Conservation (phyloP, 2,329 filamentous ascomycete species). For the Phoma sp. region DNA sequence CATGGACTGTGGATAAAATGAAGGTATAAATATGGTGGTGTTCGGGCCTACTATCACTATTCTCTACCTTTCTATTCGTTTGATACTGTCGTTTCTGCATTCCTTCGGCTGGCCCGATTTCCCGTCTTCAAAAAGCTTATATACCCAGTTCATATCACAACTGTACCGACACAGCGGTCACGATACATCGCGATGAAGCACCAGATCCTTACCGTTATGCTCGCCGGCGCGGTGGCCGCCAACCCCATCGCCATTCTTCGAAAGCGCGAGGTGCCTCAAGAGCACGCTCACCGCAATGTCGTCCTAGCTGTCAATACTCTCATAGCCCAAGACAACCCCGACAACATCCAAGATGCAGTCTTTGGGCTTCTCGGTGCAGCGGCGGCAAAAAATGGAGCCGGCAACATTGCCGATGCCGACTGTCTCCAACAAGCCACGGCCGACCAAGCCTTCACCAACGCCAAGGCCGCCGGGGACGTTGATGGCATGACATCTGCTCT, state of each 20-base stretch:
- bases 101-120: conserved; percentile 13
- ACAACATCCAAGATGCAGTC: conserved; percentile 56
- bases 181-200: conserved; percentile 41
- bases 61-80: not conserved
- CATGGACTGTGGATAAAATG: not conserved
- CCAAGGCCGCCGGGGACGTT: conserved; percentile 60
- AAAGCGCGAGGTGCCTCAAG: conserved; percentile 63
- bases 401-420: conserved; percentile 59
- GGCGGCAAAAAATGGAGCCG: conserved; percentile 57
- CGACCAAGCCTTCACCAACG: conserved; percentile 67
- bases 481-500: conserved; percentile 62
- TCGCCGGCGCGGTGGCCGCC: conserved; percentile 39
- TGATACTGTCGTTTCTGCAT: conserved; percentile 9
- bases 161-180: not conserved
- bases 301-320: conserved; percentile 54
- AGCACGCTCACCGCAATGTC: conserved; percentile 62
- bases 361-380: conserved; percentile 62
- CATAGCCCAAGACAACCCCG: conserved; percentile 57
- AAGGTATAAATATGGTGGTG: not conserved
- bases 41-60: too few relatives aligned
- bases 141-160: not conserved
- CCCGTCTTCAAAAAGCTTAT: not conserved
- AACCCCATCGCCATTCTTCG: conserved; percentile 30
- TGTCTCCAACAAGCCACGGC: conserved; percentile 66
- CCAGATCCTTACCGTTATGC: conserved; percentile 37